A percentile compares a stretch with the other conserved stretches of the same genome.
Conservation (phyloP, 2,329 filamentous ascomycete species). For the Alternaria sp. region DNA sequence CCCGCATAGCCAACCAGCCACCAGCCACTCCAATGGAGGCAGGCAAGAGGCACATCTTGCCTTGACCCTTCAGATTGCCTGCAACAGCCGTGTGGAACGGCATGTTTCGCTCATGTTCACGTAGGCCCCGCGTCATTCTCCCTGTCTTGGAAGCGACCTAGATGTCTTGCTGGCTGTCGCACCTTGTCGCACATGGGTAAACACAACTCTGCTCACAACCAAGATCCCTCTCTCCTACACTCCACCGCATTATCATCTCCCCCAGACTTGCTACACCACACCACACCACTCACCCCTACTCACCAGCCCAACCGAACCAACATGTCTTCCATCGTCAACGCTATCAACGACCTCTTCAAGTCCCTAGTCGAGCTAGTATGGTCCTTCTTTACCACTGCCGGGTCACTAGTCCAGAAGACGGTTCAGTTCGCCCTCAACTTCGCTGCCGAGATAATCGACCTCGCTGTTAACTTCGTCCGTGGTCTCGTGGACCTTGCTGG, state of each 20-base stretch:
- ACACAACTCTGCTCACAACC: conserved; percentile 6
- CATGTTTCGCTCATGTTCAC: conserved; percentile 15
- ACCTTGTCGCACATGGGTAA: conserved; percentile 15
- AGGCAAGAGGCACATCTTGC: neutral
- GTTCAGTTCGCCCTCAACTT: conserved; percentile 41
- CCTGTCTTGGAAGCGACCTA: conserved; percentile 1
- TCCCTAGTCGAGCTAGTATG: conserved; percentile 47
- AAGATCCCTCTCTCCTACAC: neutral
- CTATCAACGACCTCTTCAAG: conserved; percentile 44
- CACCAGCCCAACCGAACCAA: conserved; percentile 9
- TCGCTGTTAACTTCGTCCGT: conserved; percentile 46
- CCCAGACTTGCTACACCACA: conserved; percentile 3
- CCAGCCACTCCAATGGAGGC: neutral
- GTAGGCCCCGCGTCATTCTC: conserved; percentile 37
- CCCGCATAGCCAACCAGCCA: conserved; percentile 31
- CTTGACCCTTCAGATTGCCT: conserved; percentile 12
- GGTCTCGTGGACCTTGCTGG: conserved; percentile 47
- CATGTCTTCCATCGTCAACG: conserved; percentile 48
- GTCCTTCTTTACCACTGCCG: conserved; percentile 49
- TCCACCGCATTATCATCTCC: neutral
- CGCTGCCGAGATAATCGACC: conserved; percentile 37
- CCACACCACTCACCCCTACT: conserved; percentile 8
- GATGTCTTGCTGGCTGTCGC: conserved; percentile 15
- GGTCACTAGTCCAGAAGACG: conserved; percentile 43
- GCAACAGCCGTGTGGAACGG: conserved; percentile 16